Evolutionary conservation across 2,329 filamentous ascomycete genomes (phyloP).

Genomic region (Pseudocercospora macadamiae): DNA sequence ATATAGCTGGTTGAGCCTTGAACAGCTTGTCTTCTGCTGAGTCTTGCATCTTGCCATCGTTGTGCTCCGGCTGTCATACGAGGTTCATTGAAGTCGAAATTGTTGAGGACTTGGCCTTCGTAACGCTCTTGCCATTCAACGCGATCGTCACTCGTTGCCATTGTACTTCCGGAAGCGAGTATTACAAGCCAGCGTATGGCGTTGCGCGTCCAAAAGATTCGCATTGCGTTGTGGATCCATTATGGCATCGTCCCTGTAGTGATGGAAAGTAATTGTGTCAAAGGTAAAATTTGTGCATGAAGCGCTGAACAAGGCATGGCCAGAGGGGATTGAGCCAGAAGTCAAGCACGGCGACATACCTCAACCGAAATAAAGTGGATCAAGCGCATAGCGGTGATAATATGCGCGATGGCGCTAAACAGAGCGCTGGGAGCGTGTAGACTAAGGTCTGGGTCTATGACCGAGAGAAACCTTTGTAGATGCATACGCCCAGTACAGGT

Average conservation of each 20-base stretch:
- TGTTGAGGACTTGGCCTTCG: not conserved
- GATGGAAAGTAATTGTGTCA: too few relatives aligned
- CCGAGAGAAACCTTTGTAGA: too few relatives aligned
- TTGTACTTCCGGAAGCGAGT: not conserved
- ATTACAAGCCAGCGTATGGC: not conserved
- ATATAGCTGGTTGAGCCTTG: not conserved
- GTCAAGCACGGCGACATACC: too few relatives aligned
- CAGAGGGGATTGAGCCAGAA: too few relatives aligned
- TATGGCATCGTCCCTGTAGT: not conserved
- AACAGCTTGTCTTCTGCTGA: conserved; percentile 7
- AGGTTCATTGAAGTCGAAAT: not conserved
- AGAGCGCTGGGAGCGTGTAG: too few relatives aligned
- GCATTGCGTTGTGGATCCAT: not conserved
- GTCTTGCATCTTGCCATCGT: not conserved
- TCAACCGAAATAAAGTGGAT: too few relatives aligned
- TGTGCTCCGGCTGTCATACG: not conserved
- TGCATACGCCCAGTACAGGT: too few relatives aligned
- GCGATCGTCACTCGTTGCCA: not conserved
- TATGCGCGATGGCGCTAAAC: too few relatives aligned
- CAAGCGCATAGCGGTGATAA: too few relatives aligned
- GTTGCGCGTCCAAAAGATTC: not conserved
- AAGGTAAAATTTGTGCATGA: too few relatives aligned
- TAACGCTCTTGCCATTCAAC: not conserved
- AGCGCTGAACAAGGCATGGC: too few relatives aligned
- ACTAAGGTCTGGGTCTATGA: too few relatives aligned